Evolutionary conservation across 257 asterid species (phyloP), one percentile per base, ranked within the genome.

Genomic region (Capsicum rhomboideum): DNA sequence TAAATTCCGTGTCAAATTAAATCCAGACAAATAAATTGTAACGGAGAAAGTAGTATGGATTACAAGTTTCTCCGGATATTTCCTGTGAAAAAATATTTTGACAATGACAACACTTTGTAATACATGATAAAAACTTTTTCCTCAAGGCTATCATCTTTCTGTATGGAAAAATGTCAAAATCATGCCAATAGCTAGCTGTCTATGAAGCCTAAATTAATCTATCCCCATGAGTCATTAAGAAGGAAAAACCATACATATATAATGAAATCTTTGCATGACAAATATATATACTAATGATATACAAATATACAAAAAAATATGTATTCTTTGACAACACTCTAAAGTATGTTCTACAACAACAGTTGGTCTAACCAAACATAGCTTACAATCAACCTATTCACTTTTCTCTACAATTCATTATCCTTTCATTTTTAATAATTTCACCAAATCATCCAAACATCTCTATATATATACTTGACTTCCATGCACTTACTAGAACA

Each of bases 391-490:
- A 52, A 50, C 0, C 4, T 12, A 50, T 14, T 61, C 49, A 44
- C 20, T 26, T 63, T 63, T 63, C 10, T 26, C 10, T 63, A 26
- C 37, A 63, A 12, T 6, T 34, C 37, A 34, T 34, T 34, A 34
- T 34, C 37, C 37, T 34, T 34, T 2, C 37, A 2, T 34, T 34
- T 11, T 46, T 46, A 10, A 11, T 46, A 46, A 26, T 63, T 63
- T 63, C 86, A 84, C 88, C 86, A 66, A 84, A 85, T 82, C 84
- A 58, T 78, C 80, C 84, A 4, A 75, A 74, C 82, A 34, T 74
- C 29, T 34, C 5, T 66, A 64, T 20, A 83, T 90, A 85, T 83
- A 86, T 59, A 37, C 53, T 20, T 80, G 23, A 8, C 13, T 18
- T 52, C 49, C 49, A 37, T 67, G 52, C 81, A 63, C 42, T 63